Evolutionary conservation across 495 filamentous ascomycete genomes (phyloP).

Genomic region (Neurospora sp.): DNA sequence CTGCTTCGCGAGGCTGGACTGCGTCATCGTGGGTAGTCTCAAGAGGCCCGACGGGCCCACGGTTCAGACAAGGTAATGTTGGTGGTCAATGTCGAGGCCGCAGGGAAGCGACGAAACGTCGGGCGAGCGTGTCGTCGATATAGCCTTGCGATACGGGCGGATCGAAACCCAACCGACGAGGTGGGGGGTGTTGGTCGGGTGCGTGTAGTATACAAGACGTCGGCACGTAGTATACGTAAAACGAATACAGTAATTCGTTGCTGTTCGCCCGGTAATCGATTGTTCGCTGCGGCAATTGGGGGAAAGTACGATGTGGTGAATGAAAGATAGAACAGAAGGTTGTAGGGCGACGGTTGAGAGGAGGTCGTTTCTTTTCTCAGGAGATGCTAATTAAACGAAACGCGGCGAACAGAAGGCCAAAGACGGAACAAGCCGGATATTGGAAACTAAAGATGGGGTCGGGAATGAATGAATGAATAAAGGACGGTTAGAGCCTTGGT

Average conservation of each 20-base stretch:
- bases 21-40: conserved; percentile 14
- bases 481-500: background rate
- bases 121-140: background rate
- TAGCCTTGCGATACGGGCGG: background rate
- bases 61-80: background rate
- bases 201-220: background rate
- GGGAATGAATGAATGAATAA: background rate
- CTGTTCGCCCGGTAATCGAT: background rate
- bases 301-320: background rate
- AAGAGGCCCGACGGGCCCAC: background rate
- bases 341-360: background rate
- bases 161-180: background rate
- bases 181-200: background rate
- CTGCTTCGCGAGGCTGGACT: conserved; percentile 20
- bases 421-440: background rate
- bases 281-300: background rate
- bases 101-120: background rate
- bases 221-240: background rate
- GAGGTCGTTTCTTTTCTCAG: background rate
- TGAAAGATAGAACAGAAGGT: background rate
- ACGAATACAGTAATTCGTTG: background rate
- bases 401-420: background rate
- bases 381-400: background rate
- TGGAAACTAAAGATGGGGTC: background rate
- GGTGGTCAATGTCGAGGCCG: background rate